phyloP scores from a whole-genome alignment of 2,329 filamentous ascomycete species.

The Botrytis fragariae region DNA sequence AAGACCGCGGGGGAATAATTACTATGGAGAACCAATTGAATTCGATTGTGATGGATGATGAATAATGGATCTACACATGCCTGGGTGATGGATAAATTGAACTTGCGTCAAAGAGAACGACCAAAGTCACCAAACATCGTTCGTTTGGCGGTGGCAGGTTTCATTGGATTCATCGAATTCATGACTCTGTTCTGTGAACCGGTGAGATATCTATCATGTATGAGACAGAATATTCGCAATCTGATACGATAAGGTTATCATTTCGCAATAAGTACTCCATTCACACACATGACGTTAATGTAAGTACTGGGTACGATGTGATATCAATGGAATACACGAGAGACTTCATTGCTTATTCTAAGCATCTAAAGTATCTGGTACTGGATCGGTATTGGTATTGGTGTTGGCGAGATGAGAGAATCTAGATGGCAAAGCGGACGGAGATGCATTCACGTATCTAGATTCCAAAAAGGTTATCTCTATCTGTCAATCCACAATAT shows the following conservation, averaged over 20 bases:
- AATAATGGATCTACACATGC: background rate
- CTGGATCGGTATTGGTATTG: background rate
- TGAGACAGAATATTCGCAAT: background rate
- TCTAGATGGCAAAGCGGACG: background rate
- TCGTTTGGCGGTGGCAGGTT: background rate
- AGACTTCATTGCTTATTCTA: background rate
- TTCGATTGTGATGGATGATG: background rate
- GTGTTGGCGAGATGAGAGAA: background rate
- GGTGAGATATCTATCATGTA: background rate
- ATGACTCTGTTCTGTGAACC: background rate
- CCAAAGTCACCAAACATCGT: background rate
- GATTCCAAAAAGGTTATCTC: background rate
- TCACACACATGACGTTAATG: background rate
- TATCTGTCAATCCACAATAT: background rate
- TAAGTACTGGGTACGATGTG: background rate
- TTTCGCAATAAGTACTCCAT: background rate
- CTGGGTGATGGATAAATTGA: background rate
- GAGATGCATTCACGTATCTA: background rate
- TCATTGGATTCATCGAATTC: background rate
- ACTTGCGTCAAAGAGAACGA: background rate
- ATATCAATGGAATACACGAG: background rate
- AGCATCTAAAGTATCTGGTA: background rate
- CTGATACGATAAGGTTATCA: background rate
- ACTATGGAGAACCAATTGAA: background rate
- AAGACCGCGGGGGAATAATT: slow-evolving; percentile 17